Conservation (phyloP, 176 grass and related monocot species). For the Oryza nivara region DNA sequence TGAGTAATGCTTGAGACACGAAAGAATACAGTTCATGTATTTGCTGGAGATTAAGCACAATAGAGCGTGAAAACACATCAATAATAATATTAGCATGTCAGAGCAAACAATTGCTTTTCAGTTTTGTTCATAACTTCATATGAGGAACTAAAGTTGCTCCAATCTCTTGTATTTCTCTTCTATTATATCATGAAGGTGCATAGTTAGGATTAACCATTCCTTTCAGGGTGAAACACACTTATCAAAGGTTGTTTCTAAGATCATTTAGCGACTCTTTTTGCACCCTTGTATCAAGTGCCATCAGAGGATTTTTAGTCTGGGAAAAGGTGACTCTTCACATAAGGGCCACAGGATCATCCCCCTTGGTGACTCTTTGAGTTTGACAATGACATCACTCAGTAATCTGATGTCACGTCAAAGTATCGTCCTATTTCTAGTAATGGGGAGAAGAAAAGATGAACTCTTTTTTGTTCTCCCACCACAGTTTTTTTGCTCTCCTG, state of each 20-base stretch:
- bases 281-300: neutral
- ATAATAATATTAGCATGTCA: neutral
- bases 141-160: neutral
- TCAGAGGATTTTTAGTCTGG: neutral
- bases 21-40: neutral
- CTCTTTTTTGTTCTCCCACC: too few species aligned
- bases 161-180: neutral
- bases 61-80: neutral
- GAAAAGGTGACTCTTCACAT: too few species aligned
- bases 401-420: too few species aligned
- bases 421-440: too few species aligned
- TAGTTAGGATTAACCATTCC: neutral
- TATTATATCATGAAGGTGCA: neutral
- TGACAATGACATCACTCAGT: too few species aligned
- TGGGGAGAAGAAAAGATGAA: too few species aligned
- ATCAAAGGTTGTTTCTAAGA: neutral
- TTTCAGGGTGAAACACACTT: neutral
- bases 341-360: too few species aligned
- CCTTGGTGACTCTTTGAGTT: too few species aligned
- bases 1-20: neutral
- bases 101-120: neutral
- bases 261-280: too few species aligned
- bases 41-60: neutral
- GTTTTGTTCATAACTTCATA: neutral
- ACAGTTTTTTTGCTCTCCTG: too few species aligned